A percentile compares a stretch with the other conserved stretches of the same genome.
Conservation (phyloP, 768 basidiomycete species). For the Tylopilus subfusipes region DNA sequence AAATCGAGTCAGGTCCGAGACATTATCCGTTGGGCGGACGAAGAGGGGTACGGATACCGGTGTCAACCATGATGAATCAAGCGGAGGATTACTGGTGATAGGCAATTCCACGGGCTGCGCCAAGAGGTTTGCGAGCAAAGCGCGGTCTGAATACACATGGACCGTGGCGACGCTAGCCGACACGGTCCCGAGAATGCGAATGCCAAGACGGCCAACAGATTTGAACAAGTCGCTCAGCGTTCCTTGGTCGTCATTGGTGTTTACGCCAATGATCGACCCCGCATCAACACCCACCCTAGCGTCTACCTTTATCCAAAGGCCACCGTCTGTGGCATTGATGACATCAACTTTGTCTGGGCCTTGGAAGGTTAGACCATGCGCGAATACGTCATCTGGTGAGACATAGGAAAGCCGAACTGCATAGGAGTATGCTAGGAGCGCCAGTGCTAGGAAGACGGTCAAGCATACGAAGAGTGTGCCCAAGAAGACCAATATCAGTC, state of each 20-base stretch:
- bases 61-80: constrained; percentile 56
- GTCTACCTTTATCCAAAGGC: constrained; percentile 55
- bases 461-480: constrained; percentile 50
- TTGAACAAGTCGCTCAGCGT: constrained; percentile 55
- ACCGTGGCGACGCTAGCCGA: constrained; percentile 54
- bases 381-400: constrained; percentile 56
- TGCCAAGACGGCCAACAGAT: constrained; percentile 63
- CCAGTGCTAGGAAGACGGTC: constrained; percentile 40
- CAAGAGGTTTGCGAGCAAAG: constrained; percentile 46
- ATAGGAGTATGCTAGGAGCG: constrained; percentile 63
- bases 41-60: constrained; percentile 48
- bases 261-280: constrained; percentile 55
- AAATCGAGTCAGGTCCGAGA: constrained; percentile 47
- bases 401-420: constrained; percentile 51
- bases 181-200: constrained; percentile 52
- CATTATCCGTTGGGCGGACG: constrained; percentile 52
- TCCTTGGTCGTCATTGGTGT: constrained; percentile 42
- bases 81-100: constrained; percentile 37
- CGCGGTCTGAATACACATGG: constrained; percentile 41
- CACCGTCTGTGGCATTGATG: constrained; percentile 59
- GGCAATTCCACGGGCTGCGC: constrained; percentile 52
- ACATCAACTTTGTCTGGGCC: constrained; percentile 64
- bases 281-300: constrained; percentile 67
- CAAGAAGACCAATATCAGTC: constrained; percentile 50
- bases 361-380: constrained; percentile 49